Percentiles rank a stretch among this genome's conserved stretches.
Conservation (phyloP, 345 rosid species). For the Geranium brycei region DNA sequence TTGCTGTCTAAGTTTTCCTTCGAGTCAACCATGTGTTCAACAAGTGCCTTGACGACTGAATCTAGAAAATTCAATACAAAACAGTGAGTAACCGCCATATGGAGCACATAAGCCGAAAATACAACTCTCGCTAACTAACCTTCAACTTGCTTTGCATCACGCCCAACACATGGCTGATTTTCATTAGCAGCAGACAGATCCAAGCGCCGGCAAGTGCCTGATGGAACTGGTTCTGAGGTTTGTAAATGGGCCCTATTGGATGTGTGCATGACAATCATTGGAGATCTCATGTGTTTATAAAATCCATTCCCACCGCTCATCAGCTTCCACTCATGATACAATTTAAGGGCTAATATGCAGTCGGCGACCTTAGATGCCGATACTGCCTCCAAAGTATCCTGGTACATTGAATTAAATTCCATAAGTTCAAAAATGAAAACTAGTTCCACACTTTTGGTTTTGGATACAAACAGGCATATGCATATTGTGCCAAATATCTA, state of each 20-base stretch:
- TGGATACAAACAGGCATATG: too few species aligned
- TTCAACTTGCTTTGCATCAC: constrained; percentile 29
- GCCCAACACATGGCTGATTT: constrained; percentile 19
- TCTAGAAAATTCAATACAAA: constrained; percentile 25
- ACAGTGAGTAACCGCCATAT: not conserved
- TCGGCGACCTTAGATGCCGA: constrained; percentile 72
- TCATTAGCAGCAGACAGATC: constrained; percentile 36
- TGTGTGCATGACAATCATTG: constrained; percentile 34
- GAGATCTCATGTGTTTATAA: constrained; percentile 51
- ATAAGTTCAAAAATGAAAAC: not conserved
- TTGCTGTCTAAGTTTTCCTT: constrained; percentile 62
- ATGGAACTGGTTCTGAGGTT: constrained; percentile 12
- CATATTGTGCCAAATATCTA: not conserved
- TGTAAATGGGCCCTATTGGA: constrained; percentile 20
- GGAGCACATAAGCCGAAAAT: too few species aligned
- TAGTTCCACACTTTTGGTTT: not conserved
- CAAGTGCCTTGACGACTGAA: constrained; percentile 34
- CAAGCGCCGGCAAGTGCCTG: constrained; percentile 47
- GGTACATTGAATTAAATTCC: not conserved
- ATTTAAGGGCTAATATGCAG: constrained; percentile 69
- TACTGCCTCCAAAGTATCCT: constrained; percentile 75
- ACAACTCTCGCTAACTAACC: constrained; percentile 15
- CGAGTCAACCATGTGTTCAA: constrained; percentile 35
- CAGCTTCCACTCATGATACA: constrained; percentile 59
- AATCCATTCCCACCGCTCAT: constrained; percentile 36